A percentile compares a stretch with the other conserved stretches of the same genome.
phyloP scores from a whole-genome alignment of 2,329 filamentous ascomycete species.

The Zasmidium angulare region DNA sequence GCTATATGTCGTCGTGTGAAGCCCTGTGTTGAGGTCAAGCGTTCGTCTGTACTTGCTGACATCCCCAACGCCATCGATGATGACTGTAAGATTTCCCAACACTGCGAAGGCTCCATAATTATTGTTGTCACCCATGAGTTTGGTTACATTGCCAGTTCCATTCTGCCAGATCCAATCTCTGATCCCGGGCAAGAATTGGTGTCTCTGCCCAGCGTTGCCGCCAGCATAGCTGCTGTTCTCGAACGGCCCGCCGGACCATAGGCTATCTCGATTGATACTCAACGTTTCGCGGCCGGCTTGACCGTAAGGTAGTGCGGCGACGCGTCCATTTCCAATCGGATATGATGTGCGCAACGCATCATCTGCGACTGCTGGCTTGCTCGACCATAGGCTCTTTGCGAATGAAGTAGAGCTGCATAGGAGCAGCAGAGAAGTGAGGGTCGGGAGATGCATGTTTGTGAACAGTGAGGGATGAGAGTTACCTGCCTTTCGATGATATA shows the following conservation, averaged over 20 bases:
- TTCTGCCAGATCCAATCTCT: conserved; percentile 51
- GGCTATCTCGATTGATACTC: conserved; percentile 49
- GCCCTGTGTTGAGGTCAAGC: conserved; percentile 47
- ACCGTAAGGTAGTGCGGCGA: conserved; percentile 42
- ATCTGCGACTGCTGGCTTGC: conserved; percentile 9
- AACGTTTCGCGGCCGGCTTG: conserved; percentile 44
- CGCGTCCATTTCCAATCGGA: conserved; percentile 49
- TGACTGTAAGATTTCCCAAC: conserved; percentile 48
- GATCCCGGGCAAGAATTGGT: conserved; percentile 42
- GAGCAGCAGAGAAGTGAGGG: neutral
- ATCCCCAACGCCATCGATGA: conserved; percentile 34
- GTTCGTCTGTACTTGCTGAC: conserved; percentile 41
- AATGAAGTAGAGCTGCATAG: neutral
- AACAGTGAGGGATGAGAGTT: neutral
- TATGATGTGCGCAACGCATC: conserved; percentile 13
- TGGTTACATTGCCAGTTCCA: conserved; percentile 47
- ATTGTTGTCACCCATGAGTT: conserved; percentile 41
- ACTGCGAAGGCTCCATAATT: conserved; percentile 51
- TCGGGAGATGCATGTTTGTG: neutral
- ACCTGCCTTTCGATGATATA: no score
- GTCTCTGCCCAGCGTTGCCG: conserved; percentile 42
- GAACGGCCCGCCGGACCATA: conserved; percentile 55
- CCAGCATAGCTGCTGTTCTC: conserved; percentile 46
- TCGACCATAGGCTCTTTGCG: conserved; percentile 14
- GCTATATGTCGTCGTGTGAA: conserved; percentile 36